A percentile compares a stretch with the other conserved stretches of the same genome.
phyloP scores from a whole-genome alignment of 177 flowering plant species.

The Tripterygium wilfordii region DNA sequence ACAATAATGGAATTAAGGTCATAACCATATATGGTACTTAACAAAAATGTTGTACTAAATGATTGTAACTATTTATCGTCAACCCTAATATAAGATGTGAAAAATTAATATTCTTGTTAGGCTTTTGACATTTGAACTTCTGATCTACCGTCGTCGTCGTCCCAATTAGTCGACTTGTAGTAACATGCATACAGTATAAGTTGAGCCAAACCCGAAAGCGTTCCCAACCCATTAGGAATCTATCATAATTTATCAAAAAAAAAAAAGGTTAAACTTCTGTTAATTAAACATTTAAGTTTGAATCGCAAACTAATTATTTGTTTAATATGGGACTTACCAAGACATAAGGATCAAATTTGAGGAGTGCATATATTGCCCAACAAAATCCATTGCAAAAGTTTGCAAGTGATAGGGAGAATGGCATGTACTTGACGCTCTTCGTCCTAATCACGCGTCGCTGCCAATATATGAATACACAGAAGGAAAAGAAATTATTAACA shows the following conservation, averaged over 20 bases:
- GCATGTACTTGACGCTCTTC: slow-evolving; percentile 41
- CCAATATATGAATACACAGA: neutral
- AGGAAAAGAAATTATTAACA: neutral
- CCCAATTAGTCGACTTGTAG: slow-evolving; percentile 30
- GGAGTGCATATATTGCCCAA: slow-evolving; percentile 27
- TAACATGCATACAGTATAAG: slow-evolving; percentile 28
- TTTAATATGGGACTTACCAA: slow-evolving; percentile 22
- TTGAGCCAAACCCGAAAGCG: slow-evolving; percentile 31
- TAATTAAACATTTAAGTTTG: neutral
- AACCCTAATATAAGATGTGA: no score
- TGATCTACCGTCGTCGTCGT: slow-evolving; percentile 15
- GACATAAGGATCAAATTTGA: slow-evolving; percentile 23
- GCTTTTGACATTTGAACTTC: slow-evolving; percentile 11
- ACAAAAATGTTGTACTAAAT: no score
- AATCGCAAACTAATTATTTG: neutral
- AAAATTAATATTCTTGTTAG: no score
- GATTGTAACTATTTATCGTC: no score
- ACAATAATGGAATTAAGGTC: no score
- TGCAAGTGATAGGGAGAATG: slow-evolving; percentile 25
- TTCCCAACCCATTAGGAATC: slow-evolving; percentile 49
- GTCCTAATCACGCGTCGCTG: slow-evolving; percentile 33
- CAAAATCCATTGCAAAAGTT: slow-evolving; percentile 23
- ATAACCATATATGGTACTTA: no score
- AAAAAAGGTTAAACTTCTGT: neutral
- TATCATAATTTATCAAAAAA: neutral